phyloP scores from a whole-genome alignment of 768 basidiomycete genomes.

The Mrakia frigida region DNA sequence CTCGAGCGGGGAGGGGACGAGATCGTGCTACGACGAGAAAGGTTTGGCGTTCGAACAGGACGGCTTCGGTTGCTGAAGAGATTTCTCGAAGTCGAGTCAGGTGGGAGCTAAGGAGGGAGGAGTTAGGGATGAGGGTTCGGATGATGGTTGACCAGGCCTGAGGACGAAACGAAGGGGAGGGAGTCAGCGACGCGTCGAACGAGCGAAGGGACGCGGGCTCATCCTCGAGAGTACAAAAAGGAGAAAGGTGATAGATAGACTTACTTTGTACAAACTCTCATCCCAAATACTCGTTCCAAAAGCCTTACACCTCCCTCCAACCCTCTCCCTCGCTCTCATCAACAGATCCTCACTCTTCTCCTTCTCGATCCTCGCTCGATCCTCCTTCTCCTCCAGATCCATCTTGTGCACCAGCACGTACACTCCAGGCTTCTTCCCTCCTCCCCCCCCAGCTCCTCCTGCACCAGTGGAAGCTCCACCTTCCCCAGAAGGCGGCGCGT shows the following conservation, averaged over 20 bases:
- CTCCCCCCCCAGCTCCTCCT: neutral
- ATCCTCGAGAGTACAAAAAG: no score
- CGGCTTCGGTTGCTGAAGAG: slow-evolving; percentile 85
- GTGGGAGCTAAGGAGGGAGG: slow-evolving; percentile 77
- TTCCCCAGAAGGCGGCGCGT: neutral
- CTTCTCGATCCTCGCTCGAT: slow-evolving; percentile 35
- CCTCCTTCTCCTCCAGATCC: slow-evolving; percentile 63
- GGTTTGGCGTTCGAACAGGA: slow-evolving; percentile 94
- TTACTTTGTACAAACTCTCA: slow-evolving; percentile 88
- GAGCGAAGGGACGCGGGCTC: neutral
- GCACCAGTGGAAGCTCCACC: neutral
- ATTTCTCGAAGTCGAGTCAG: slow-evolving; percentile 78
- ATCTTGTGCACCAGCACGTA: slow-evolving; percentile 96
- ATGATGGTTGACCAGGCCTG: slow-evolving; percentile 99
- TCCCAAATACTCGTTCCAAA: slow-evolving; percentile 96
- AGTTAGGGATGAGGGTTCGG: slow-evolving; percentile 92
- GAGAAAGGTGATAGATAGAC: slow-evolving; percentile 32
- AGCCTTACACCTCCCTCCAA: slow-evolving; percentile 53
- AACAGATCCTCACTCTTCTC: slow-evolving; percentile 41
- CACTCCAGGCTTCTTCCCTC: slow-evolving; percentile 51
- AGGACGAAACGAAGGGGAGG: neutral
- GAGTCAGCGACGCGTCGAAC: neutral
- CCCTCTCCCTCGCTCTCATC: slow-evolving; percentile 49
- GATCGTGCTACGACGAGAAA: slow-evolving; percentile 83
- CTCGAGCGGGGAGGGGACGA: slow-evolving; percentile 15